These are phyloP conservation scores for Nicotiana benthamiana DNA, from an alignment of 257 asterid genomes.

Conservation along the genomic window DNA sequence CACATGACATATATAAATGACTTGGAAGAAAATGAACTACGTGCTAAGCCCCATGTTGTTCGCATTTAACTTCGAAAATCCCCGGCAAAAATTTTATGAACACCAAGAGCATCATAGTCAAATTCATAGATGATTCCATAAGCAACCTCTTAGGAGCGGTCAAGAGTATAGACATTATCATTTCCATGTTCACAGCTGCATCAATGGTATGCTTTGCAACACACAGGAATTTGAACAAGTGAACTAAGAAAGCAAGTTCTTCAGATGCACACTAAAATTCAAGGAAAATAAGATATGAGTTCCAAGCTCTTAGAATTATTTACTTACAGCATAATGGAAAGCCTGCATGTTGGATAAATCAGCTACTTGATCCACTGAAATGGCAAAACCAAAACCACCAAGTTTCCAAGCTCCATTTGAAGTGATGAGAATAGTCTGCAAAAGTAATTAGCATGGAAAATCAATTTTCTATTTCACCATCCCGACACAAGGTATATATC, in stretches of 20 bases:
- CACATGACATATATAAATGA: not conserved
- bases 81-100: not conserved
- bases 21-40: not conserved
- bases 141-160: not conserved
- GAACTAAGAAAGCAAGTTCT: constrained; percentile 1
- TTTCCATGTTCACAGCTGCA: not conserved
- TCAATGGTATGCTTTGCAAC: not conserved
- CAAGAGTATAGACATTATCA: not conserved
- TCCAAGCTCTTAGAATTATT: not conserved
- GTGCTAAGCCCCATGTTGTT: not conserved
- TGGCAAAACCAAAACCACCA: constrained; percentile 91
- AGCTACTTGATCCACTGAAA: constrained; percentile 62
- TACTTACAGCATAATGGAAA: constrained; percentile 97
- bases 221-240: not conserved
- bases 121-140: not conserved
- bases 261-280: not conserved
- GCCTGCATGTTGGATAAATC: constrained; percentile 58
- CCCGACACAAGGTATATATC: constrained; percentile 13
- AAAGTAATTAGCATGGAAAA: constrained; percentile 1
- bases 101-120: not conserved
- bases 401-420: constrained; percentile 99
- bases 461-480: constrained; percentile 11
- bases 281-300: not conserved
- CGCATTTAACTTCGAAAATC: not conserved
- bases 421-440: constrained; percentile 80